Evolutionary conservation across 805 yeast species (phyloP).

Genomic region (Schwanniomyces polymorphus): DNA sequence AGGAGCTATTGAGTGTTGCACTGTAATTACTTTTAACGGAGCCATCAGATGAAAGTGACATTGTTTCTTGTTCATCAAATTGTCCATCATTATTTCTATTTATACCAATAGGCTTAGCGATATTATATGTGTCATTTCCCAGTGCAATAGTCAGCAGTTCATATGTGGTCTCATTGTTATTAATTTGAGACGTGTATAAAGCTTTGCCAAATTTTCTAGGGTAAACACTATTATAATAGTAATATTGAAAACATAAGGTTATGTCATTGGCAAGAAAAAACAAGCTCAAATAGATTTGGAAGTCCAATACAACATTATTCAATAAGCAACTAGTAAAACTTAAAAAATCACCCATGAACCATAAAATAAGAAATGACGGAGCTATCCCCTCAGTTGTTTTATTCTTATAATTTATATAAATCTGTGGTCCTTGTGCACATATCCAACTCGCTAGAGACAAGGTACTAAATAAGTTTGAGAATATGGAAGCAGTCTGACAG

Average conservation of each 20-base stretch:
- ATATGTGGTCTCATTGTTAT: not conserved
- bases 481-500: constrained; percentile 1
- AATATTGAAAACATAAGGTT: constrained; percentile 39
- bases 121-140: not conserved
- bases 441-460: constrained; percentile 61
- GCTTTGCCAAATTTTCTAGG: constrained; percentile 18
- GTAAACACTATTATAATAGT: constrained; percentile 40
- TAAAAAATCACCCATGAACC: constrained; percentile 66
- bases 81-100: not conserved
- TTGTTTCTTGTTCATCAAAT: constrained; percentile 1
- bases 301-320: constrained; percentile 35
- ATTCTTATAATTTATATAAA: constrained; percentile 53
- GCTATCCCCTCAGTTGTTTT: constrained; percentile 71
- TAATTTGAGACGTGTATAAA: not conserved
- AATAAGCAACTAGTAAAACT: constrained; percentile 47
- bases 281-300: constrained; percentile 39
- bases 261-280: constrained; percentile 41
- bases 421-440: constrained; percentile 75
- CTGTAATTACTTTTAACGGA: constrained; percentile 15
- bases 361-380: constrained; percentile 54
- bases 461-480: constrained; percentile 33
- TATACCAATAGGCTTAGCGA: constrained; percentile 6
- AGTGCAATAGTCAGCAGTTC: not conserved
- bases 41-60: constrained; percentile 7
- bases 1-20: constrained; percentile 6